phyloP scores from a whole-genome alignment of 441 rosid genomes.

The Melastoma candidum region DNA sequence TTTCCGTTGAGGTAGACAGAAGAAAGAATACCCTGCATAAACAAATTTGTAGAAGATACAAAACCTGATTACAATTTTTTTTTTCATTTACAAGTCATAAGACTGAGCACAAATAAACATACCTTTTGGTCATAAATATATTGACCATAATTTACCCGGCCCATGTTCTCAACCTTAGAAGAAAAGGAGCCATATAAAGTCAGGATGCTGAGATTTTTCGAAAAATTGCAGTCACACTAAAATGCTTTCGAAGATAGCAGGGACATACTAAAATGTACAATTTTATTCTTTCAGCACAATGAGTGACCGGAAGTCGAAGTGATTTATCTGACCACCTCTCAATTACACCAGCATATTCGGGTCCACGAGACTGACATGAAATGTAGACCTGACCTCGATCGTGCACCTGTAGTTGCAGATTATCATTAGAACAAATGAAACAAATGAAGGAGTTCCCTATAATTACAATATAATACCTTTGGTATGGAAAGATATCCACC shows the following conservation, averaged over 20 bases:
- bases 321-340: conserved; percentile 72
- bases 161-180: conserved; percentile 90
- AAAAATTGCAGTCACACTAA: background rate
- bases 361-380: conserved; percentile 45
- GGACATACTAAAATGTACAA: conserved; percentile 56
- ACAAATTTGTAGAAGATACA: background rate
- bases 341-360: conserved; percentile 42
- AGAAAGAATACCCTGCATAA: conserved; percentile 72
- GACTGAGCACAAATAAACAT: conserved; percentile 8
- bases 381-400: conserved; percentile 84
- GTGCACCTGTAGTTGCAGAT: conserved; percentile 49
- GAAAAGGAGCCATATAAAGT: background rate
- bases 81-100: background rate
- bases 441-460: background rate
- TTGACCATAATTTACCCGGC: conserved; percentile 76
- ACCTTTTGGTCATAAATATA: conserved; percentile 83
- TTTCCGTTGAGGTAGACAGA: conserved; percentile 53
- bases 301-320: conserved; percentile 41
- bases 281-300: conserved; percentile 49
- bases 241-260: background rate
- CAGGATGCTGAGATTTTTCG: background rate
- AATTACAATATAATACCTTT: conserved; percentile 33
- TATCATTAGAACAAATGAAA: background rate
- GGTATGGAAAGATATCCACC: conserved; percentile 52
- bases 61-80: no score